phyloP scores from a whole-genome alignment of 2,329 filamentous ascomycete species.

The Trichoderma guizhouense region DNA sequence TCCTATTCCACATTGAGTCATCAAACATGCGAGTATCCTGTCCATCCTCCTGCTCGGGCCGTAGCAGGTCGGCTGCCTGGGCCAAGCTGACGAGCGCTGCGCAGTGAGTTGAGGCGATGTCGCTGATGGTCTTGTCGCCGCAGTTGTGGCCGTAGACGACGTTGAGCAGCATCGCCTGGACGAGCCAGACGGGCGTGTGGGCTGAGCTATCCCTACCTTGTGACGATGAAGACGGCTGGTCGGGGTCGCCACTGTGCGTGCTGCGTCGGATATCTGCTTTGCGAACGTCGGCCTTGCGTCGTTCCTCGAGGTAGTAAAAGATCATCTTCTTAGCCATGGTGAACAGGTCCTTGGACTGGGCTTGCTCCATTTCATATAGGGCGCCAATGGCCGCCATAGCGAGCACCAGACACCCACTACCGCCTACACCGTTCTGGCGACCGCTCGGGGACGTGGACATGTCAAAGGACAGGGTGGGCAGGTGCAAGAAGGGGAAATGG shows the following conservation, averaged over 20 bases:
- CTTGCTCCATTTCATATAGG: slow-evolving; percentile 81
- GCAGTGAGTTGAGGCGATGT: slow-evolving; percentile 90
- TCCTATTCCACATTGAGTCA: slow-evolving; percentile 45
- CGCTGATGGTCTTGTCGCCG: slow-evolving; percentile 83
- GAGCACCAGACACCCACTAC: slow-evolving; percentile 79
- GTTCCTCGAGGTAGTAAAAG: slow-evolving; percentile 84
- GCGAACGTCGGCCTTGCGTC: slow-evolving; percentile 77
- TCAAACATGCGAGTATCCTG: slow-evolving; percentile 59
- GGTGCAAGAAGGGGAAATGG: slow-evolving; percentile 89
- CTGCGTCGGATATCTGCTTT: slow-evolving; percentile 58
- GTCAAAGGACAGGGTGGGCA: slow-evolving; percentile 89
- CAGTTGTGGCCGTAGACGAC: slow-evolving; percentile 95
- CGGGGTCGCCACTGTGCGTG: slow-evolving; percentile 38
- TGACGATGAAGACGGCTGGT: slow-evolving; percentile 20
- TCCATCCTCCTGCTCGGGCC: slow-evolving; percentile 35
- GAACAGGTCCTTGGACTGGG: slow-evolving; percentile 79
- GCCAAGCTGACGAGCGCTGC: slow-evolving; percentile 87
- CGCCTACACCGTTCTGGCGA: slow-evolving; percentile 61
- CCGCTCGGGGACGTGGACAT: slow-evolving; percentile 65
- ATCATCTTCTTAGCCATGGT: slow-evolving; percentile 96
- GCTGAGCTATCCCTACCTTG: slow-evolving; percentile 57
- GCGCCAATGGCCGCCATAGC: slow-evolving; percentile 79
- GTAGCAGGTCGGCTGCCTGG: slow-evolving; percentile 73
- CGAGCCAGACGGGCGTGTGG: slow-evolving; percentile 86
- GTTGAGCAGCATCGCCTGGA: slow-evolving; percentile 95